Base-by-base conservation (phyloP, 495 filamentous ascomycete genomes). In the Daldinia decipiens region DNA sequence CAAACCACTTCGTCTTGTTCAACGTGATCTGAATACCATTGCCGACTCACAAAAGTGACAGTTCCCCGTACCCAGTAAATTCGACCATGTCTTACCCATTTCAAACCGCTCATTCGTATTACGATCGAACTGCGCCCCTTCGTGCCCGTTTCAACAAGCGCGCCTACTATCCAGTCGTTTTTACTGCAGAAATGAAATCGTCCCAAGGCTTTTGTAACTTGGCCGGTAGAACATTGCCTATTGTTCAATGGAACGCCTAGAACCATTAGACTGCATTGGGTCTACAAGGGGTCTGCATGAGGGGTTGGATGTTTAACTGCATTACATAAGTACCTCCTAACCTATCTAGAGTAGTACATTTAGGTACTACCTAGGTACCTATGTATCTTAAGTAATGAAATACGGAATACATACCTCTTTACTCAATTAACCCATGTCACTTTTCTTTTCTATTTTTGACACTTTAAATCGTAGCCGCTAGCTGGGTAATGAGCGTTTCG, bases 71-170 rank as follows among this genome's bases (percentile, higher is more conserved):
- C 59, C 69, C 69, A 63, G 29, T 71, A 63, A 67, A 67, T 55
- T 63, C 13, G 4, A 36, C 29, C 27, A 39, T 63, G 32, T 52
- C 45, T 40, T 55, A 21, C 17, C 54, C 29, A 63, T 34, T 31
- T 67, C 59, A 67, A 71, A 71, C 52, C 38, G 15, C 36, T 54
- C 50, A 40, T 31, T 54, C 54, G 69, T 67, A 71, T 67, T 67
- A 71, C 54, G 38, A 63, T 7, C 43, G 29, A 59, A 50, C 53
- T 56, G 69, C 69, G 69, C 69, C 69, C 59, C 69, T 12, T 67
- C 26, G n/a, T 56, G 45, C 13, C 36, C 34, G 69, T 71, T 67
- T 71, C 69, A 71, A 71, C 63, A 71, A 53, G 58, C 69, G 69
- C 69, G 19, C 31, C 36, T 21, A 15, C 34, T 67, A 45, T 59